Evolutionary conservation across 2,329 filamentous ascomycete species (phyloP).

Genomic region (Verticillium albo-atrum): DNA sequence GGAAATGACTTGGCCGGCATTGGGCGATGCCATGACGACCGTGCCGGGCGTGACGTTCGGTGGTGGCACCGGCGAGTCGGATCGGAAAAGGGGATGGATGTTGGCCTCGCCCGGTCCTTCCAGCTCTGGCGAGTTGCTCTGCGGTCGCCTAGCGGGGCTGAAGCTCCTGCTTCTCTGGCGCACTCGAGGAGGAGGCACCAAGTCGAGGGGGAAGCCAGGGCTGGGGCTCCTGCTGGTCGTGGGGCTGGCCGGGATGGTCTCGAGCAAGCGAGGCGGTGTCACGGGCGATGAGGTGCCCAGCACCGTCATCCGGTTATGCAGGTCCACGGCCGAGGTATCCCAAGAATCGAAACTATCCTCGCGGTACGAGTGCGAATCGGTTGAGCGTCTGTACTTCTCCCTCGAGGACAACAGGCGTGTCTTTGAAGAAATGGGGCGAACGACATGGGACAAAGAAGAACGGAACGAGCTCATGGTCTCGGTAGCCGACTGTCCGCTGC

Average conservation of each 20-base stretch:
- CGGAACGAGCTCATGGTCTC: conserved; percentile 44
- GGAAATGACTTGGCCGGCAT: conserved; percentile 60
- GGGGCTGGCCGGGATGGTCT: conserved; percentile 67
- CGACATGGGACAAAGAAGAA: conserved; percentile 40
- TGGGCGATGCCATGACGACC: conserved; percentile 64
- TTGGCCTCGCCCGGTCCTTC: conserved; percentile 53
- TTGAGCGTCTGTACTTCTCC: conserved; percentile 40
- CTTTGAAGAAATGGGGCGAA: conserved; percentile 53
- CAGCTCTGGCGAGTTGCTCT: conserved; percentile 24
- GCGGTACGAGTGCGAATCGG: conserved; percentile 36
- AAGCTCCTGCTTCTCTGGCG: conserved; percentile 46
- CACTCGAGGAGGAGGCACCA: conserved; percentile 41
- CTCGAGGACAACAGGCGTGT: conserved; percentile 45
- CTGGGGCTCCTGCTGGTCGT: conserved; percentile 61
- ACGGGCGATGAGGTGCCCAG: conserved; percentile 43
- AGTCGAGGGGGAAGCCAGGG: conserved; percentile 54
- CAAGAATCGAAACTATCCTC: conserved; percentile 67
- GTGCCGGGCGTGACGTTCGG: conserved; percentile 65
- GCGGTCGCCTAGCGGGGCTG: conserved; percentile 33
- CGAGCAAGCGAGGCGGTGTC: conserved; percentile 50
- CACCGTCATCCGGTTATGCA: conserved; percentile 55
- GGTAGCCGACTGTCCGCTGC: conserved; percentile 37
- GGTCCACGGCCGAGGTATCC: conserved; percentile 67
- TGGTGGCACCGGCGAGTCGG: conserved; percentile 64
- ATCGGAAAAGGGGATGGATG: conserved; percentile 75